phyloP scores from a whole-genome alignment of 1,139 yeast species.

The Scheffersomyces illinoinensis region DNA sequence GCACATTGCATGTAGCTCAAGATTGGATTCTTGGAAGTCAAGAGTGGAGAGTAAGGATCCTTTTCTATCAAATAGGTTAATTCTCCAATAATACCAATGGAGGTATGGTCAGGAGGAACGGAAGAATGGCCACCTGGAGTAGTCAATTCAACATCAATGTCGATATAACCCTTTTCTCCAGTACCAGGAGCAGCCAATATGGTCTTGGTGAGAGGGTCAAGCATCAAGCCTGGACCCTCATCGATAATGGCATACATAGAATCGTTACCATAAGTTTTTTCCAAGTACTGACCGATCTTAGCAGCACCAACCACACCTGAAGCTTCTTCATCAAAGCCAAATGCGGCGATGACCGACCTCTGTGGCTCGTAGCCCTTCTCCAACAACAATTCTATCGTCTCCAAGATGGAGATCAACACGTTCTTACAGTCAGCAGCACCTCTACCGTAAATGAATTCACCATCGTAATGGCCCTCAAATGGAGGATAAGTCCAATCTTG shows the following conservation, averaged over 20 bases:
- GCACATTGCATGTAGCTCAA: slow-evolving; percentile 47
- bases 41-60: slow-evolving; percentile 45
- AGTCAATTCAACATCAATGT: slow-evolving; percentile 45
- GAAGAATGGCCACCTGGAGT: slow-evolving; percentile 77
- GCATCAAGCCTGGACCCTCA: slow-evolving; percentile 54
- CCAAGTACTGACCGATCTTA: slow-evolving; percentile 40
- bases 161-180: slow-evolving; percentile 68
- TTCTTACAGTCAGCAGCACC: slow-evolving; percentile 69
- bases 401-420: slow-evolving; percentile 55
- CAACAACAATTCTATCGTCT: slow-evolving; percentile 52
- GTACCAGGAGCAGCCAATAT: slow-evolving; percentile 47
- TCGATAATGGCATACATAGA: slow-evolving; percentile 60
- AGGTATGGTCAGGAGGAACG: slow-evolving; percentile 69
- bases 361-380: slow-evolving; percentile 49
- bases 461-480: slow-evolving; percentile 62
- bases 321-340: slow-evolving; percentile 76
- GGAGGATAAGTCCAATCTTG: slow-evolving; percentile 71
- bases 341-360: slow-evolving; percentile 58
- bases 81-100: slow-evolving; percentile 69
- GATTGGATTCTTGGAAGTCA: slow-evolving; percentile 52
- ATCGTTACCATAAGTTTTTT: slow-evolving; percentile 53
- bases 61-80: slow-evolving; percentile 51
- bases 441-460: slow-evolving; percentile 54
- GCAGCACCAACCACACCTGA: slow-evolving; percentile 62
- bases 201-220: slow-evolving; percentile 30